These are phyloP conservation scores for Citrullus colocynthis DNA, from an alignment of 306 rosid genomes.

Conservation along the genomic window DNA sequence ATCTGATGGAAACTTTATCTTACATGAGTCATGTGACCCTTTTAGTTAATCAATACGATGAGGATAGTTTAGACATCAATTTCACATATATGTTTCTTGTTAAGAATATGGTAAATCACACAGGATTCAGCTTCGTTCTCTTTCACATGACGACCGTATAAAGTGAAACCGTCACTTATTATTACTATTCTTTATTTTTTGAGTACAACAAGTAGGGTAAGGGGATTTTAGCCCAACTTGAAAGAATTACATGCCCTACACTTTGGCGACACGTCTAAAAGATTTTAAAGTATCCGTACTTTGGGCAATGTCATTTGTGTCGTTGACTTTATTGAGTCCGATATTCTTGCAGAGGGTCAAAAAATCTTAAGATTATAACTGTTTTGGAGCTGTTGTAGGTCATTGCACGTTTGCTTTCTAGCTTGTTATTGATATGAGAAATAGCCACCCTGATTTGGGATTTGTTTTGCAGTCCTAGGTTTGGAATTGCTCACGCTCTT, in stretches of 20 bases:
- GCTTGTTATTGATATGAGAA: background rate
- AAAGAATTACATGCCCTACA: too few relatives aligned
- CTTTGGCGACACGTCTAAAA: too few relatives aligned
- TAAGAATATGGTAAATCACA: background rate
- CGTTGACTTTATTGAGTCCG: background rate
- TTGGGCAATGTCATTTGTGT: background rate
- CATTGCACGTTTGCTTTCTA: background rate
- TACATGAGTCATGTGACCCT: background rate
- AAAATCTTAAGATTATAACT: background rate
- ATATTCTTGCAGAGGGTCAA: background rate
- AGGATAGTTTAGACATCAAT: background rate
- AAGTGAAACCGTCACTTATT: background rate
- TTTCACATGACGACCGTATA: background rate
- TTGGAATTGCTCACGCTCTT: constrained; percentile 95
- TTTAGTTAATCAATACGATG: background rate
- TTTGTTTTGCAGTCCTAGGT: constrained; percentile 72
- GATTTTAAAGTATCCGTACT: too few relatives aligned
- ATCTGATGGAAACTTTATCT: background rate
- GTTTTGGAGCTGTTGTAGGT: background rate
- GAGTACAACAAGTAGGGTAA: too few relatives aligned
- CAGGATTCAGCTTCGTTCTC: background rate
- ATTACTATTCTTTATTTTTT: too few relatives aligned
- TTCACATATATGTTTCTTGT: background rate
- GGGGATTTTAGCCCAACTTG: too few relatives aligned
- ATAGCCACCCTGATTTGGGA: constrained; percentile 6